These are phyloP conservation scores for Colletotrichum viniferum DNA, from an alignment of 2,329 filamentous ascomycete genomes.

Conservation along the genomic window DNA sequence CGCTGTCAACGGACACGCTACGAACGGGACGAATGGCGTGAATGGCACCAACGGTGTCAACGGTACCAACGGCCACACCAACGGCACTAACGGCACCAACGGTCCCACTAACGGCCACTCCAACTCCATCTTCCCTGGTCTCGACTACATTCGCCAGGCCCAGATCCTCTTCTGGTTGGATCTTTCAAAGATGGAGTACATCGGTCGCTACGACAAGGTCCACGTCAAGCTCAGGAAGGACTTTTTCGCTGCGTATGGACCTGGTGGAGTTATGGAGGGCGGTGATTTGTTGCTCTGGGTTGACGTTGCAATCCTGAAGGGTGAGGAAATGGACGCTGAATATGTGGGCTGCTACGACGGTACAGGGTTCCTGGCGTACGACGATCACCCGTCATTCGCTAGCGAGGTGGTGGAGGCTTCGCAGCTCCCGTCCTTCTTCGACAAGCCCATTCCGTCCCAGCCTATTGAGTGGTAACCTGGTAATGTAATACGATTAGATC, in stretches of 20 bases:
- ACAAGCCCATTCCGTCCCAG: background rate
- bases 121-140: constrained; percentile 8
- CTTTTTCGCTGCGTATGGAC: constrained; percentile 11
- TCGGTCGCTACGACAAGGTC: constrained; percentile 10
- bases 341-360: constrained; percentile 17
- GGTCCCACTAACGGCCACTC: background rate
- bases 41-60: background rate
- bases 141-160: constrained; percentile 17
- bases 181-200: constrained; percentile 17
- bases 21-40: background rate
- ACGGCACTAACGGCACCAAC: background rate
- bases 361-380: constrained; percentile 13
- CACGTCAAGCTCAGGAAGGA: constrained; percentile 15
- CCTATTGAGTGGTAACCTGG: constrained; percentile 13
- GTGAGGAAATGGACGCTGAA: constrained; percentile 16
- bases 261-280: constrained; percentile 13
- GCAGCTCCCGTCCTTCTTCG: constrained; percentile 4
- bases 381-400: background rate
- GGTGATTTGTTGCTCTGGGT: constrained; percentile 16
- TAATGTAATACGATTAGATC: background rate
- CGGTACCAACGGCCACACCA: background rate
- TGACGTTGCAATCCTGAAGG: constrained; percentile 9
- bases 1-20: background rate
- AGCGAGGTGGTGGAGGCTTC: background rate
- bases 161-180: constrained; percentile 15